Evolutionary conservation across 2,329 filamentous ascomycete genomes (phyloP), one percentile per base, ranked within the genome.

Genomic region (Coniosporium tulheliwenetii): DNA sequence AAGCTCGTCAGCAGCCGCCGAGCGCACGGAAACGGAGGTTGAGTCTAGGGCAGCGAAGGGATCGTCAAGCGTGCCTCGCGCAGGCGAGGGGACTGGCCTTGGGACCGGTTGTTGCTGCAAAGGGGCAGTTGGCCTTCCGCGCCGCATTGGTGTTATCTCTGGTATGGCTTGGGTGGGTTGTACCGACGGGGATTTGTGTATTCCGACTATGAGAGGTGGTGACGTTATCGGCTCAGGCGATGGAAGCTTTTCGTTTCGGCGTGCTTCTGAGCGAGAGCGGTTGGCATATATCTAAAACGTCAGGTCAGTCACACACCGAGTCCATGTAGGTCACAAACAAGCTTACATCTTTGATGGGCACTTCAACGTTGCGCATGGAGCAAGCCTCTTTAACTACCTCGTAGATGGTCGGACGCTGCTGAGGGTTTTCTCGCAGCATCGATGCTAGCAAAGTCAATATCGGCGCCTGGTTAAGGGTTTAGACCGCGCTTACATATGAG

Each of bases 1-100:
- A 19, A 95, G 66, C 53, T 96, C 89, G 49, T 96, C 91, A 2
- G 69, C 67, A 15, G 73, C 70, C 7, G 65, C 65, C 16, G 64
- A 58, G 42, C 66, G 52, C 4, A 64, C 59, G 52, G 48, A 66
- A 48, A 46, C 59, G 30, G 70, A 64, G 42, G 73, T 78, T 2
- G 80, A 73, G 56, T 98, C 91, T 19, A 98, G 70, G 0, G 85
- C 85, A 13, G 85, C 85, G 57, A 96, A 98, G 0, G 91, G 91
- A 58, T 98, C 91, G 37, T 74, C 77, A 19, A 71, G 70, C 1
- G 77, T 73, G 35, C 79, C 77, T 47, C 79, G 73, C 48, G 77
- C 73, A 0, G 85, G 81, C 5, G 83, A 85, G 7, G 77, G 72
- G 50, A 65, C 80, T 40, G 72, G 73, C 52, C 75, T 78, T 33